Percentiles rank a stretch among this genome's conserved stretches.
phyloP scores from a whole-genome alignment of 2,329 filamentous ascomycete species.

The Bisporella sp. region DNA sequence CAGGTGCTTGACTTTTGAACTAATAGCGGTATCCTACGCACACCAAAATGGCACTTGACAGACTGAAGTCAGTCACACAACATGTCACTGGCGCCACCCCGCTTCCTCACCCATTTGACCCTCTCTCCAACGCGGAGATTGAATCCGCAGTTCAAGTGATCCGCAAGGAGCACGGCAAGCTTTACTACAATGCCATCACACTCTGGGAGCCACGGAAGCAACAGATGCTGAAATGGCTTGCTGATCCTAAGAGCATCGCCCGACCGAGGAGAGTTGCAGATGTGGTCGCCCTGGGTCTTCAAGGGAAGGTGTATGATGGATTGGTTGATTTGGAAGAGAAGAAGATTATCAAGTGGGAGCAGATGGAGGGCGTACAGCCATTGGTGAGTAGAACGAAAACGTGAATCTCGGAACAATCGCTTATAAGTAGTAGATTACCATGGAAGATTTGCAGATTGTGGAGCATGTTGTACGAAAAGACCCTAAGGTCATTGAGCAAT shows the following conservation, averaged over 20 bases:
- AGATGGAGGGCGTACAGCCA: slow-evolving; percentile 71
- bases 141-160: slow-evolving; percentile 62
- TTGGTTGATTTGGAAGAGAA: slow-evolving; percentile 64
- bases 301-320: slow-evolving; percentile 76
- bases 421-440: slow-evolving; percentile 57
- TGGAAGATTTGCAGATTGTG: slow-evolving; percentile 80
- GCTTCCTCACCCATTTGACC: slow-evolving; percentile 68
- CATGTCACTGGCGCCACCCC: slow-evolving; percentile 49
- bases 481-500: slow-evolving; percentile 85
- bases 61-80: slow-evolving; percentile 55
- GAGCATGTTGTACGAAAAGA: slow-evolving; percentile 72
- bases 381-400: slow-evolving; percentile 44
- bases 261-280: slow-evolving; percentile 70
- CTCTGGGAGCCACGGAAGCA: slow-evolving; percentile 80
- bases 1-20: too few relatives aligned
- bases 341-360: slow-evolving; percentile 67
- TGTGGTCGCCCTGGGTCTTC: slow-evolving; percentile 72
- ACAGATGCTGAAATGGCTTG: slow-evolving; percentile 75
- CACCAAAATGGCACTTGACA: slow-evolving; percentile 50
- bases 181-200: slow-evolving; percentile 83
- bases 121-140: slow-evolving; percentile 67
- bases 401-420: background rate
- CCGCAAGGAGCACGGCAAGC: slow-evolving; percentile 59
- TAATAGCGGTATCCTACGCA: background rate
- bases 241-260: slow-evolving; percentile 50